Evolutionary conservation across 2,329 filamentous ascomycete genomes (phyloP).

Genomic region (Torrubiellomyces zombiae): DNA sequence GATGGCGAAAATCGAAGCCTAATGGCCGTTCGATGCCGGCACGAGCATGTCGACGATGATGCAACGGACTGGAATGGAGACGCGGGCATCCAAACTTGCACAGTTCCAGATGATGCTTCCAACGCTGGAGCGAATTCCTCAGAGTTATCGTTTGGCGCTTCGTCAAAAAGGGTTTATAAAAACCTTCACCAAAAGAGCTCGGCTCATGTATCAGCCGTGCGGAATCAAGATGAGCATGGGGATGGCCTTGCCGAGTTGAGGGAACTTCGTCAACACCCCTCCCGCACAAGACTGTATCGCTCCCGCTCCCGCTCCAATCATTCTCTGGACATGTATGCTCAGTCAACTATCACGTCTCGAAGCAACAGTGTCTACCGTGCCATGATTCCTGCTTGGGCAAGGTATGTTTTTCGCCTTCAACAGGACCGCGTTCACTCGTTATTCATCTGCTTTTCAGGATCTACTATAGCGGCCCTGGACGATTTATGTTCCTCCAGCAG

Average conservation of each 20-base stretch:
- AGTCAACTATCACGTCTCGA: slow-evolving; percentile 33
- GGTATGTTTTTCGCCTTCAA: slow-evolving; percentile 14
- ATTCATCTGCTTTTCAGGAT: slow-evolving; percentile 23
- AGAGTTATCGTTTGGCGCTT: not conserved
- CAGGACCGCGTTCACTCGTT: slow-evolving; percentile 5
- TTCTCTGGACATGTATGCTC: slow-evolving; percentile 33
- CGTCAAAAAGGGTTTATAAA: not conserved
- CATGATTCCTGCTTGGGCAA: slow-evolving; percentile 37
- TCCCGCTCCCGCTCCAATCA: slow-evolving; percentile 33
- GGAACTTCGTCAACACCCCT: slow-evolving; percentile 33
- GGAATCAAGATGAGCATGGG: slow-evolving; percentile 45
- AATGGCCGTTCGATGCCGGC: slow-evolving; percentile 43
- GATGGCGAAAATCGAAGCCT: slow-evolving; percentile 6
- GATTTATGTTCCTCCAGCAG: slow-evolving; percentile 27
- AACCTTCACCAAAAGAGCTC: too few species aligned
- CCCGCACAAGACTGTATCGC: slow-evolving; percentile 33
- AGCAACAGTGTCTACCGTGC: slow-evolving; percentile 26
- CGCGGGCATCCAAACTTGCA: slow-evolving; percentile 31
- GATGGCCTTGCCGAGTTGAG: slow-evolving; percentile 46
- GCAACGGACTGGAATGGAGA: slow-evolving; percentile 42
- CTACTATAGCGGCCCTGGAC: slow-evolving; percentile 55
- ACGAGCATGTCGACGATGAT: slow-evolving; percentile 46
- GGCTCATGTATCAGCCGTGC: slow-evolving; percentile 26
- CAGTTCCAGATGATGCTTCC: slow-evolving; percentile 25
- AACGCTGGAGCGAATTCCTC: slow-evolving; percentile 22